These are phyloP conservation scores for Lipomyces sp. DNA, from an alignment of 805 yeast species.

Conservation along the genomic window DNA sequence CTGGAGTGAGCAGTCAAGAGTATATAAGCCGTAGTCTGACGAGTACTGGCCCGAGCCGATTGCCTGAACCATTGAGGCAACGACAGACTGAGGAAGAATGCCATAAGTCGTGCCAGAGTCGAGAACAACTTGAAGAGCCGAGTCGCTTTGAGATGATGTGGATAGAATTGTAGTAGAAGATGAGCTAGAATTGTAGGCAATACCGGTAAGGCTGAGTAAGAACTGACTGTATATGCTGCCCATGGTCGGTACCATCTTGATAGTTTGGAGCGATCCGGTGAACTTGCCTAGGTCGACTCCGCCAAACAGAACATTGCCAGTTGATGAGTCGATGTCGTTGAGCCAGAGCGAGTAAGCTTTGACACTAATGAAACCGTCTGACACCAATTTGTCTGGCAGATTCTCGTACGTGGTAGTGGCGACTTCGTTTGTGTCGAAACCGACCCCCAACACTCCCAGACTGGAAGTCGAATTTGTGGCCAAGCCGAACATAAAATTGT, in stretches of 20 bases:
- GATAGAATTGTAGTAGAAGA: conserved; percentile 8
- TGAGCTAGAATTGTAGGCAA: conserved; percentile 16
- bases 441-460: conserved; percentile 56
- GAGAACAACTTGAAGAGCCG: conserved; percentile 50
- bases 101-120: conserved; percentile 62
- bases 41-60: conserved; percentile 50
- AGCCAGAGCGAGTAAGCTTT: conserved; percentile 56
- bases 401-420: conserved; percentile 41
- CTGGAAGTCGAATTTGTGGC: conserved; percentile 67
- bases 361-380: conserved; percentile 50
- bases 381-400: conserved; percentile 46
- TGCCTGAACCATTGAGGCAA: conserved; percentile 42
- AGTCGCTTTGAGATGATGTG: not conserved
- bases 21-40: conserved; percentile 49
- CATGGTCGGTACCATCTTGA: conserved; percentile 43
- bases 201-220: conserved; percentile 24
- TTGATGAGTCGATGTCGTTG: conserved; percentile 43
- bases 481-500: conserved; percentile 69
- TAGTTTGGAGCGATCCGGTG: conserved; percentile 46
- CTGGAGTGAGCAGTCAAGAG: conserved; percentile 47
- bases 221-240: conserved; percentile 16
- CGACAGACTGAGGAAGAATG: conserved; percentile 52
- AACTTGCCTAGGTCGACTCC: conserved; percentile 53
- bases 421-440: conserved; percentile 46
- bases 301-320: conserved; percentile 52